Percentiles rank a stretch among this genome's conserved stretches.
These are phyloP conservation scores for Suillus discolor DNA, from an alignment of 768 basidiomycete species.

Conservation along the genomic window DNA sequence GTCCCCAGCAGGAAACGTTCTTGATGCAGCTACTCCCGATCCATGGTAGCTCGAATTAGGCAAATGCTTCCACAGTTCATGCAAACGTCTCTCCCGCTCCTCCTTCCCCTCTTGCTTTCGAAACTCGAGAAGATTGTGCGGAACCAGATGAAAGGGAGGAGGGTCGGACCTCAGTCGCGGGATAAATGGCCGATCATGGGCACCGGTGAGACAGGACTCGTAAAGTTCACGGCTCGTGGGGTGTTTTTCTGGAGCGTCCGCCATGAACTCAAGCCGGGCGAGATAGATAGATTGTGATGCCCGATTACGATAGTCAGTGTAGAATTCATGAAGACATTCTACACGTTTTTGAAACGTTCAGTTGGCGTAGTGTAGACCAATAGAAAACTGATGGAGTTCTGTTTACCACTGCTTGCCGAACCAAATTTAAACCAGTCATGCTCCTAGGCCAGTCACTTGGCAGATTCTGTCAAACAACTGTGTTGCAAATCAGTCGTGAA, in stretches of 20 bases:
- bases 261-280: slow-evolving; percentile 16
- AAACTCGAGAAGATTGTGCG: slow-evolving; percentile 62
- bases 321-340: slow-evolving; percentile 30
- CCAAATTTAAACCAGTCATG: background rate
- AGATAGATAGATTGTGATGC: slow-evolving; percentile 18
- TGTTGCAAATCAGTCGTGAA: background rate
- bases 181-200: slow-evolving; percentile 56
- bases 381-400: slow-evolving; percentile 12
- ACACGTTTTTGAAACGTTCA: slow-evolving; percentile 19
- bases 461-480: background rate
- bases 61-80: slow-evolving; percentile 65
- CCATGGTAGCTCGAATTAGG: slow-evolving; percentile 33
- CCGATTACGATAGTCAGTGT: slow-evolving; percentile 14
- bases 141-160: slow-evolving; percentile 40
- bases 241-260: slow-evolving; percentile 21
- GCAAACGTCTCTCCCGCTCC: slow-evolving; percentile 59
- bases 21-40: slow-evolving; percentile 25
- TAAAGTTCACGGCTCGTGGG: slow-evolving; percentile 53
- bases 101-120: slow-evolving; percentile 63
- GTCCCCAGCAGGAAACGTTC: slow-evolving; percentile 19
- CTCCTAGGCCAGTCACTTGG: background rate
- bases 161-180: slow-evolving; percentile 62
- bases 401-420: slow-evolving; percentile 36
- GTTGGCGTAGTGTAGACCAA: slow-evolving; percentile 5
- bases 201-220: slow-evolving; percentile 53